Evolutionary conservation across 2,329 filamentous ascomycete species (phyloP).

Genomic region (Aspergillus udagawae): DNA sequence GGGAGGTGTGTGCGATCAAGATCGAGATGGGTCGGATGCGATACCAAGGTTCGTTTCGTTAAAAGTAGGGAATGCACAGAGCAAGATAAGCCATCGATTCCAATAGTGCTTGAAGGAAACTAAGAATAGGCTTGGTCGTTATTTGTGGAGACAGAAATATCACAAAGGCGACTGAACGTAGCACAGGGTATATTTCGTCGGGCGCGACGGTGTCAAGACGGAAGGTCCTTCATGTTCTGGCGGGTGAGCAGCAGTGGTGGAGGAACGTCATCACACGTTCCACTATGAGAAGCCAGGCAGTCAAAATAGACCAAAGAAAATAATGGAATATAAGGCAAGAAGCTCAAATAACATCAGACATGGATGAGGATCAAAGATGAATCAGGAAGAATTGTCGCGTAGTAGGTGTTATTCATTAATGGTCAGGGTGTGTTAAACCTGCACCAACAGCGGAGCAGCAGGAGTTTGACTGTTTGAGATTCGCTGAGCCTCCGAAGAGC

Average conservation of each 20-base stretch:
- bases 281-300: conserved; percentile 8
- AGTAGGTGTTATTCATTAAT: not conserved
- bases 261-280: conserved; percentile 21
- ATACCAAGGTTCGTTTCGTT: not conserved
- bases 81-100: conserved; percentile 1
- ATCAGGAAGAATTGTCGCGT: not conserved
- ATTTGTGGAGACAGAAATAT: not conserved
- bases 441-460: conserved; percentile 5
- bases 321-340: not conserved
- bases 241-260: conserved; percentile 16
- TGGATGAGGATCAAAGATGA: not conserved
- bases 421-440: conserved; percentile 8
- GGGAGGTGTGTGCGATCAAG: not conserved
- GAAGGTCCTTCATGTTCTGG: conserved; percentile 19
- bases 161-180: conserved; percentile 2
- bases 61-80: not conserved
- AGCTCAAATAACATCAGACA: not conserved
- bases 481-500: conserved; percentile 16
- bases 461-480: conserved; percentile 2
- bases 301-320: conserved; percentile 1
- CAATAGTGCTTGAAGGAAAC: not conserved
- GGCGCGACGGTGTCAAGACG: conserved; percentile 16
- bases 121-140: not conserved
- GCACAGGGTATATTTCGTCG: conserved; percentile 16
- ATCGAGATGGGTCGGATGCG: not conserved